These are phyloP conservation scores for Pseudocercospora eumusae DNA, from an alignment of 2,329 filamentous ascomycete species.

Conservation along the genomic window DNA sequence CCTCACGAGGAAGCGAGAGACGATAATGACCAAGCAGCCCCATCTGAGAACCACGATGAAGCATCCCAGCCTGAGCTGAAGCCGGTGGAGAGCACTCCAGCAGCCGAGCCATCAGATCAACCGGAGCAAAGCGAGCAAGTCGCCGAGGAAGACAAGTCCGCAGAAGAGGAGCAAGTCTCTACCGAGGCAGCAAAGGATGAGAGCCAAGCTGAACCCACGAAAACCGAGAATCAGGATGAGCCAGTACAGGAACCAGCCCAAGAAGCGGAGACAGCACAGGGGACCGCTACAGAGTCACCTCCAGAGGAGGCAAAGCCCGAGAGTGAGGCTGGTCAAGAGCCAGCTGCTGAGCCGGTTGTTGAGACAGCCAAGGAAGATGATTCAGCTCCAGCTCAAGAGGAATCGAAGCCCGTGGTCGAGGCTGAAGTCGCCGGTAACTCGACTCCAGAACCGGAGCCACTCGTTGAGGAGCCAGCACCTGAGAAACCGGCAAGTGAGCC, in stretches of 20 bases:
- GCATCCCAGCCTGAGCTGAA: neutral
- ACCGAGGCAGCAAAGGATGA: neutral
- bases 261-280: neutral
- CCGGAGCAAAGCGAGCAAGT: neutral
- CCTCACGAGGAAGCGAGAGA: neutral
- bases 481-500: too few species aligned
- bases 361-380: neutral
- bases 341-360: neutral
- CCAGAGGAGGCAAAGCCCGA: neutral
- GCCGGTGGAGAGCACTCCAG: neutral
- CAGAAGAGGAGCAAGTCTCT: neutral
- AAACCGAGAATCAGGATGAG: neutral
- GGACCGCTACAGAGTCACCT: neutral
- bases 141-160: neutral
- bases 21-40: neutral
- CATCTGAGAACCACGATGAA: neutral
- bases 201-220: neutral
- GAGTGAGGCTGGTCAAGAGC: neutral
- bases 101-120: neutral
- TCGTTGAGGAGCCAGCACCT: too few species aligned
- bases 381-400: neutral
- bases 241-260: neutral
- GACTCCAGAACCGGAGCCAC: neutral
- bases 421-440: neutral
- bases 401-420: neutral